Evolutionary conservation across 148 eudicot genomes (phyloP).

Genomic region (Polygonum aviculare): DNA sequence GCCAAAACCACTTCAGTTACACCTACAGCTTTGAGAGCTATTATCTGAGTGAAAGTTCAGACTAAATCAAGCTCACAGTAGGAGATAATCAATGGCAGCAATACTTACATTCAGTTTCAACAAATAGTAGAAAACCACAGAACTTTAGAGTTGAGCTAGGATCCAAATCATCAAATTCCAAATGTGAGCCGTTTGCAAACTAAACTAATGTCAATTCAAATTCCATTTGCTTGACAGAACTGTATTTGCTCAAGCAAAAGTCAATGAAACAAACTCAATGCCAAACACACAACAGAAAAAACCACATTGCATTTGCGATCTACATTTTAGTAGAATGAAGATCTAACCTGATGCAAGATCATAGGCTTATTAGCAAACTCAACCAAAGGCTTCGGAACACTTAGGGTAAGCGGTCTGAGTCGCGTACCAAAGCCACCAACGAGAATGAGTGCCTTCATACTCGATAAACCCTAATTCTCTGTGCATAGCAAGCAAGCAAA

Average conservation of each 20-base stretch:
- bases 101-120: not conserved
- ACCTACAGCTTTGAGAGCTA: slow-evolving; percentile 89
- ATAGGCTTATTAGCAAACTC: slow-evolving; percentile 98
- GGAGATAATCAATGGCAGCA: not conserved
- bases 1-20: slow-evolving; percentile 94
- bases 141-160: not conserved
- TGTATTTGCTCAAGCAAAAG: not conserved
- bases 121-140: not conserved
- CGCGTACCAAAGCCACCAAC: slow-evolving; percentile 98
- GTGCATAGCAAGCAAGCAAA: slow-evolving; percentile 1
- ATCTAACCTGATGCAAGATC: slow-evolving; percentile 90
- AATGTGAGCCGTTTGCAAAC: not conserved
- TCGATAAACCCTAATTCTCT: not conserved
- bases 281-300: not conserved
- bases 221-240: not conserved
- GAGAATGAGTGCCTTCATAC: slow-evolving; percentile 92
- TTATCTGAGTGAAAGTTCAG: slow-evolving; percentile 43
- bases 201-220: no score
- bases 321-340: not conserved
- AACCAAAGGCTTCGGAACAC: slow-evolving; percentile 89
- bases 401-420: slow-evolving; percentile 87
- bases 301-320: not conserved
- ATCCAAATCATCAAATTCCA: not conserved
- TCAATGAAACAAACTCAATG: not conserved
- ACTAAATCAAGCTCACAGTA: not conserved